Conservation (phyloP, 805 yeast species). For the Henningerozyma blattae region DNA sequence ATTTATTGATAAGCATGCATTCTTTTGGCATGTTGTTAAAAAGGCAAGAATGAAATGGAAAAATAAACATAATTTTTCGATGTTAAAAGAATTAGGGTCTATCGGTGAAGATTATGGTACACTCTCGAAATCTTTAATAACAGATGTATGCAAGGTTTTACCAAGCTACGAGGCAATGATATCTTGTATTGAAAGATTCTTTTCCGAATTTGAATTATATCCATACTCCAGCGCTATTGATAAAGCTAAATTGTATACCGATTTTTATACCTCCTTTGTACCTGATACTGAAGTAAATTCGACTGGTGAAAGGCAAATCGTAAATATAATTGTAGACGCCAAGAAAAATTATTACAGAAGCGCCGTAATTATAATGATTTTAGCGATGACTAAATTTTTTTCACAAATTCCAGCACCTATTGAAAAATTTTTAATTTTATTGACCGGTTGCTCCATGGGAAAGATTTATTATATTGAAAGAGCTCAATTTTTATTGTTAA, state of each 20-base stretch:
- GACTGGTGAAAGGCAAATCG: constrained; percentile 1
- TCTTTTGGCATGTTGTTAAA: constrained; percentile 16
- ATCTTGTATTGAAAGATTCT: constrained; percentile 7
- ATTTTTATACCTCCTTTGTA: constrained; percentile 10
- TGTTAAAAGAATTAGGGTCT: constrained; percentile 10
- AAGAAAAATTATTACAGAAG: constrained; percentile 19
- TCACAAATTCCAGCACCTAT: constrained; percentile 10
- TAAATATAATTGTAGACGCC: background rate
- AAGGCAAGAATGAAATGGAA: constrained; percentile 17
- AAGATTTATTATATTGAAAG: constrained; percentile 20
- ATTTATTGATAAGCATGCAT: constrained; percentile 4
- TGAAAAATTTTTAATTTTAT: constrained; percentile 8
- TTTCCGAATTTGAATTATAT: constrained; percentile 7
- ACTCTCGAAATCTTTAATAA: constrained; percentile 1
- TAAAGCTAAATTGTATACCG: constrained; percentile 10
- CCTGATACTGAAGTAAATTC: constrained; percentile 1
- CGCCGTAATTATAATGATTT: constrained; percentile 17
- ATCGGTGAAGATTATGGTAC: constrained; percentile 2
- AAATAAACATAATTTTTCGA: constrained; percentile 4
- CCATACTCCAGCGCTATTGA: constrained; percentile 9
- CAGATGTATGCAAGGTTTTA: constrained; percentile 6
- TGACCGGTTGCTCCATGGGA: constrained; percentile 18
- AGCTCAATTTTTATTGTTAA: constrained; percentile 16
- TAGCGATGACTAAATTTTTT: constrained; percentile 9
- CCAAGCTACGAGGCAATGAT: constrained; percentile 13